Evolutionary conservation across 2,329 filamentous ascomycete species (phyloP).

Genomic region (Trichoderma semiorbis): DNA sequence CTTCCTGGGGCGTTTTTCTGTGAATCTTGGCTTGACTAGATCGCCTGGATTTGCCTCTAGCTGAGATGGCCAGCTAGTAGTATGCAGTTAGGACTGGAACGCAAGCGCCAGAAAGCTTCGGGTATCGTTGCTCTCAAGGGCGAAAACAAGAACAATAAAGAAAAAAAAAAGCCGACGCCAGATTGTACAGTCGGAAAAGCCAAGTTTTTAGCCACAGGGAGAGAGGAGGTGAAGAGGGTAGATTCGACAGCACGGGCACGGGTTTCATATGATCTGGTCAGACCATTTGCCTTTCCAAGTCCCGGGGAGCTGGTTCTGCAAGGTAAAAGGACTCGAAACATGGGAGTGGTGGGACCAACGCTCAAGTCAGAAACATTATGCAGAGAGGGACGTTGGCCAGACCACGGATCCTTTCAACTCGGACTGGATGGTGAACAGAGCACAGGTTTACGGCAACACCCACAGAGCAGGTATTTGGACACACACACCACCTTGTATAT

Average conservation of each 20-base stretch:
- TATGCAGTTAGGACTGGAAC: not conserved
- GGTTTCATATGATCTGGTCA: not conserved
- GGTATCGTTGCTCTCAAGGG: not conserved
- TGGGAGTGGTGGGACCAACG: slow-evolving; percentile 1
- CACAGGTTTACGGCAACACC: not conserved
- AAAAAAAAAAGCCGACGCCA: not conserved
- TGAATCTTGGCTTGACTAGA: not conserved
- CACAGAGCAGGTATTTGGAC: not conserved
- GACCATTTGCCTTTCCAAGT: slow-evolving; percentile 10
- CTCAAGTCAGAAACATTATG: not conserved
- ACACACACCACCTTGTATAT: not conserved
- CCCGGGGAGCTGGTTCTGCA: slow-evolving; percentile 23
- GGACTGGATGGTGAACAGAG: not conserved
- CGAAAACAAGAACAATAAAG: not conserved
- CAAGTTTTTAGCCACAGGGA: not conserved
- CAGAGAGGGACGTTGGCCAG: not conserved
- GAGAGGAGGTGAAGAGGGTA: not conserved
- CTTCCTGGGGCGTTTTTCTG: not conserved
- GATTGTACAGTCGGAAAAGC: not conserved
- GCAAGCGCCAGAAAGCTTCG: not conserved
- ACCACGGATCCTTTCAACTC: not conserved
- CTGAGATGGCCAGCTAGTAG: not conserved
- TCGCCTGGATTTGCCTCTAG: not conserved
- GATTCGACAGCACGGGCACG: not conserved
- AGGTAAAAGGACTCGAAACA: not conserved